Evolutionary conservation across 352 stramenopile genomes (phyloP), one percentile per base, ranked within the genome.

Genomic region (Phytophthora syringae): DNA sequence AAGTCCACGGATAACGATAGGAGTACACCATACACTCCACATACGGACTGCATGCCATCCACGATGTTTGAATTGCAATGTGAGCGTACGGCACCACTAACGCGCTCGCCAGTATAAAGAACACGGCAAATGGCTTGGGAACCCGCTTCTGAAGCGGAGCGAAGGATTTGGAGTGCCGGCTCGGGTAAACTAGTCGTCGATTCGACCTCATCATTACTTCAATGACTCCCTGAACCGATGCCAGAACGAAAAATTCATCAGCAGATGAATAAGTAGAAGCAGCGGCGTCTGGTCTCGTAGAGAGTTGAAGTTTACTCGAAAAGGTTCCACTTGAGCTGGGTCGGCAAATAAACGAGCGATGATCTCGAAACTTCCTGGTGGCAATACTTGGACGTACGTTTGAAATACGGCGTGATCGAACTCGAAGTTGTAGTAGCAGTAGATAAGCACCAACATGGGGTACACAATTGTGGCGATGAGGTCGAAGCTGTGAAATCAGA

Each of bases 381-480:
- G 53, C 1, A 71, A 43, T 3, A 61, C 45, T 21, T 64, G 20
- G 0, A 68, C 25, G 48, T 76, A 72, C 6, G 72, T 64, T 3
- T 37, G 42, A 16, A 77, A 70, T 15, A 62, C 50, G 2, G 67
- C 44, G n/a, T 52, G 72, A 39, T 79, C 61, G 30, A 83, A 77
- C 4, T 73, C 37, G 39, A 81, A 81, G 25, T 70, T 66, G 20
- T 52, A 7, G 34, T 74, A 76, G 52, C 72, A 73, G 27, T 74
- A 81, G 0, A 71, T 24, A 1, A 81, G 52, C 2, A 77, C 53
- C 2, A 55, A 3, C 32, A 84, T 72, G n/a, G 76, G 72, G 10
- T 64, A 72, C 0, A 61, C 16, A n/a, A 84, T 60, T n/a, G 76
- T 67, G 16, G 67, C 64, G 30, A 76, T 48, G 44, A 84, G 24